A percentile compares a stretch with the other conserved stretches of the same genome.
Evolutionary conservation across 2,329 filamentous ascomycete species (phyloP).

Genomic region (Talaromyces sp.): DNA sequence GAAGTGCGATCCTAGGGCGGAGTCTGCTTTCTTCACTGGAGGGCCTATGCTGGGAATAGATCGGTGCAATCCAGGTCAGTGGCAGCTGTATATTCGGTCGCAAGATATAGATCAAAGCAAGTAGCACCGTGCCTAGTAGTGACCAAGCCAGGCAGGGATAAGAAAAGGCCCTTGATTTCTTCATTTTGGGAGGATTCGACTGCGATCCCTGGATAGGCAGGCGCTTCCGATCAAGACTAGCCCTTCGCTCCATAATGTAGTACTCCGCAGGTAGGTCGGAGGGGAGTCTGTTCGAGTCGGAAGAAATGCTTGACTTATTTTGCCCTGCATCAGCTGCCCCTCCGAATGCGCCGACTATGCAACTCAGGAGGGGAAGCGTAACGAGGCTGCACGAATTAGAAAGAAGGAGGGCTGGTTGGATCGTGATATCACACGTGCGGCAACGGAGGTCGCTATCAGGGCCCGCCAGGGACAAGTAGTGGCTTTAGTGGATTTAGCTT

Average conservation of each 20-base stretch:
- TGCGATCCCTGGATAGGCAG: neutral
- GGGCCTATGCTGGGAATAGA: neutral
- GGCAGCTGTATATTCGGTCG: constrained; percentile 5
- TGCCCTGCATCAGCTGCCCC: too few species aligned
- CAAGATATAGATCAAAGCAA: constrained; percentile 17
- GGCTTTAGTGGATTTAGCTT: too few species aligned
- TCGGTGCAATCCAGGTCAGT: constrained; percentile 4
- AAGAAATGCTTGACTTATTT: too few species aligned
- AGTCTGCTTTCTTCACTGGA: neutral
- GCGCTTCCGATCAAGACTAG: neutral
- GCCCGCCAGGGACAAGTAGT: too few species aligned
- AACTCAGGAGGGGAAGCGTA: neutral
- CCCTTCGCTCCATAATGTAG: neutral
- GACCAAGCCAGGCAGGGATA: constrained; percentile 6
- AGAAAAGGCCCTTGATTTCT: neutral
- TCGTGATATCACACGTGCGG: constrained; percentile 15
- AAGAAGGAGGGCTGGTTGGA: neutral
- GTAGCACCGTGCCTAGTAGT: constrained; percentile 9
- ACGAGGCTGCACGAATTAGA: too few species aligned
- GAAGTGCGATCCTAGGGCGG: constrained; percentile 36
- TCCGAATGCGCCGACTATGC: too few species aligned
- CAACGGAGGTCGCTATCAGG: too few species aligned
- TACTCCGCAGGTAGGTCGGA: too few species aligned
- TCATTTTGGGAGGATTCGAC: neutral
- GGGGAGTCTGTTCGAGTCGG: too few species aligned